These are phyloP conservation scores for Rhizopogon vesiculosus DNA, from an alignment of 768 basidiomycete species.

Conservation along the genomic window DNA sequence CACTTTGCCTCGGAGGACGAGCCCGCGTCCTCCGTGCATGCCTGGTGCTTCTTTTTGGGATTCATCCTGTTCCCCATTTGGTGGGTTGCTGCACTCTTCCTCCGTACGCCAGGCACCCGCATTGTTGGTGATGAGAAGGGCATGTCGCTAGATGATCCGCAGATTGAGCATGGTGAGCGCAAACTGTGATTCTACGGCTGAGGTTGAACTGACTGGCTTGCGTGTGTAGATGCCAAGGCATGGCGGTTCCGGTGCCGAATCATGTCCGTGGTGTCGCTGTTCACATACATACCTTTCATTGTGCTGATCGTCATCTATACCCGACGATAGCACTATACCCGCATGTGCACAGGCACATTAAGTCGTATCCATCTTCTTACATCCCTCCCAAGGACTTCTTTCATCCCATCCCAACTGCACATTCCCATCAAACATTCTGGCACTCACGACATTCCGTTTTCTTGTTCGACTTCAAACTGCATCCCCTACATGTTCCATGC, in stretches of 20 bases:
- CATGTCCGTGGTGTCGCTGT: slow-evolving; percentile 59
- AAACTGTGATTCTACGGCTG: neutral
- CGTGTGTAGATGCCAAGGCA: slow-evolving; percentile 53
- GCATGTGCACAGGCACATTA: slow-evolving; percentile 7
- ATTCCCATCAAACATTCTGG: slow-evolving; percentile 14
- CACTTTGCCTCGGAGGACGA: slow-evolving; percentile 51
- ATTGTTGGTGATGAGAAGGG: slow-evolving; percentile 65
- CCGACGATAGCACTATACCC: slow-evolving; percentile 22
- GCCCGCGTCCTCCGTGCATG: slow-evolving; percentile 51
- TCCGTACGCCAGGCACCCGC: slow-evolving; percentile 57
- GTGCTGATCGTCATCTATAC: slow-evolving; percentile 65
- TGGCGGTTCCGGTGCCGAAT: slow-evolving; percentile 77
- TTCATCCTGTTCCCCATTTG: slow-evolving; percentile 55
- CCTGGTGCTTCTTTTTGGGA: slow-evolving; percentile 76
- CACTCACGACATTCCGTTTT: slow-evolving; percentile 7
- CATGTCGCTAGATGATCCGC: slow-evolving; percentile 73
- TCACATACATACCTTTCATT: slow-evolving; percentile 80
- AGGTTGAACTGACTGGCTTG: slow-evolving; percentile 1
- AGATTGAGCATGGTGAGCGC: slow-evolving; percentile 67
- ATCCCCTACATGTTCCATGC: neutral
- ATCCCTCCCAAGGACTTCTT: neutral
- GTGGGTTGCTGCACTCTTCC: slow-evolving; percentile 60
- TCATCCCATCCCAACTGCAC: slow-evolving; percentile 4
- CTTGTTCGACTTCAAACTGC: neutral
- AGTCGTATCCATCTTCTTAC: slow-evolving; percentile 1